phyloP scores from a whole-genome alignment of 495 filamentous ascomycete species.

The Penicillium herquei region DNA sequence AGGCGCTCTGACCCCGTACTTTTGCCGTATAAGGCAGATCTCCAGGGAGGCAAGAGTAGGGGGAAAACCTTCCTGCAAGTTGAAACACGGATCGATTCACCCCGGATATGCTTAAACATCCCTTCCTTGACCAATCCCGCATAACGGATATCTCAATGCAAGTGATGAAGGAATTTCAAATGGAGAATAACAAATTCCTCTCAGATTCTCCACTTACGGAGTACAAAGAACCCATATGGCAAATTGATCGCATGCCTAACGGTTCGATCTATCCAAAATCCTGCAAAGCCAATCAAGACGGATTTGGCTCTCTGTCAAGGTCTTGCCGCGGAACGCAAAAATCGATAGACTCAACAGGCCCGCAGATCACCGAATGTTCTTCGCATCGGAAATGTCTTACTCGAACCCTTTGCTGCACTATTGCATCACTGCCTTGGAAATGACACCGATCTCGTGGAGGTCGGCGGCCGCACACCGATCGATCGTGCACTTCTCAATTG shows the following conservation, averaged over 20 bases:
- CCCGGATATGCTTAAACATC: background rate
- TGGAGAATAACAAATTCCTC: no score
- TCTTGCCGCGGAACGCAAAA: constrained; percentile 11
- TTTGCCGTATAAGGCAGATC: constrained; percentile 1
- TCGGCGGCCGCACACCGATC: constrained; percentile 18
- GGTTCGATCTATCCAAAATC: constrained; percentile 15
- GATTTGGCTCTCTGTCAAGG: background rate
- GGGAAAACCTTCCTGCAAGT: background rate
- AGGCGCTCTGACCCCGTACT: constrained; percentile 2
- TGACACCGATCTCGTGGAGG: constrained; percentile 18
- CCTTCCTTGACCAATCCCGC: background rate
- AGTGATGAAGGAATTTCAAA: background rate
- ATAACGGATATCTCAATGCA: background rate
- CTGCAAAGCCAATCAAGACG: constrained; percentile 13
- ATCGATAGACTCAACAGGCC: constrained; percentile 19
- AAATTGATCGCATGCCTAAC: background rate
- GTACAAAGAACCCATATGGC: background rate
- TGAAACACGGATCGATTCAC: background rate
- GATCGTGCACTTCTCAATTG: constrained; percentile 17
- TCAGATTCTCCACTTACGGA: background rate
- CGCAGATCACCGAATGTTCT: constrained; percentile 21
- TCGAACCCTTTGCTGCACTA: constrained; percentile 12
- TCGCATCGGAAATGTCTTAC: constrained; percentile 8
- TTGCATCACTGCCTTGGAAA: constrained; percentile 21
- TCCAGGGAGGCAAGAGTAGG: background rate